A percentile compares a stretch with the other conserved stretches of the same genome.
Conservation (phyloP, 2,329 filamentous ascomycete genomes). For the Talaromyces rugulosus region DNA sequence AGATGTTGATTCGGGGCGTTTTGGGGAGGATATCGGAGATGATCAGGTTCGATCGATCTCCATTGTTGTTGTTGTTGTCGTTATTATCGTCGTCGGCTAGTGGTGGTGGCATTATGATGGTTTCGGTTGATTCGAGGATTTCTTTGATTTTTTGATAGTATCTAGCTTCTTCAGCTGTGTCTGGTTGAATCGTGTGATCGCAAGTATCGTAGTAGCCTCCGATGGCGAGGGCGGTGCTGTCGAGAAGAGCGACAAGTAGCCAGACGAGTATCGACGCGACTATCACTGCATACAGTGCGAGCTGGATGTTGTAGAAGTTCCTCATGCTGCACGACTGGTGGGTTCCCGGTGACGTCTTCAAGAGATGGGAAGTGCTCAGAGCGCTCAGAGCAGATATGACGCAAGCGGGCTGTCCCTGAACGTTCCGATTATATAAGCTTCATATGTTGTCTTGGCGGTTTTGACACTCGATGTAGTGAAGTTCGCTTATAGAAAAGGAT, state of each 20-base stretch:
- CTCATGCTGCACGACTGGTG: not conserved
- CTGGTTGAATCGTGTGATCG: not conserved
- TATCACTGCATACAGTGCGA: slow-evolving; percentile 7
- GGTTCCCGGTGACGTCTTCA: not conserved
- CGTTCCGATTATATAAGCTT: not conserved
- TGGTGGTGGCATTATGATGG: slow-evolving; percentile 14
- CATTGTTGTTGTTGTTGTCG: slow-evolving; percentile 20
- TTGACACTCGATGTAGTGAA: not conserved
- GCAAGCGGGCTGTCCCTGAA: slow-evolving; percentile 1
- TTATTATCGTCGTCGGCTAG: slow-evolving; percentile 20
- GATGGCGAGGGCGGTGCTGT: slow-evolving; percentile 6
- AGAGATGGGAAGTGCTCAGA: too few species aligned
- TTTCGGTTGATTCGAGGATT: not conserved
- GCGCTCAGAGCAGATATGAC: slow-evolving; percentile 3
- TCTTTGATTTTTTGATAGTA: not conserved
- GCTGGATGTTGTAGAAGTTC: slow-evolving; percentile 5
- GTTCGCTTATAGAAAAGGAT: too few species aligned
- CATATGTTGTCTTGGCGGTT: not conserved
- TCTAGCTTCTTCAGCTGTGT: not conserved
- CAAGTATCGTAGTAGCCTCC: slow-evolving; percentile 4
- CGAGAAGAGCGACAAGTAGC: not conserved
- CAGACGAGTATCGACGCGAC: slow-evolving; percentile 5
- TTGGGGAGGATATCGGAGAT: slow-evolving; percentile 81
- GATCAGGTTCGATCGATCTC: slow-evolving; percentile 49
- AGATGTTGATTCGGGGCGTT: slow-evolving; percentile 75